These are phyloP conservation scores for Cyberlindnera subsufficiens DNA, from an alignment of 805 yeast species.

Conservation along the genomic window DNA sequence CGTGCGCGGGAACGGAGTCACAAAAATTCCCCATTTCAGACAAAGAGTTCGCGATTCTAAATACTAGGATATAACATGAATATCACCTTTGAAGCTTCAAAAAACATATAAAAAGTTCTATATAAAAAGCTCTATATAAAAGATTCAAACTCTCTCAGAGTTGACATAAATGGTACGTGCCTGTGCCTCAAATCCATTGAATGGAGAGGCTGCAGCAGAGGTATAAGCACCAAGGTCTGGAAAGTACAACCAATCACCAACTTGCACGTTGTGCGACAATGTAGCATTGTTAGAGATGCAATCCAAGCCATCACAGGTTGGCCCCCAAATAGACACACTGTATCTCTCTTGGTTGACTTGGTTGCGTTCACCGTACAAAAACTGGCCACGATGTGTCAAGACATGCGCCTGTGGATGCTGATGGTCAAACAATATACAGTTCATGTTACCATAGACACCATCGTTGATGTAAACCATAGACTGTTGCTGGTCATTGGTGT, in stretches of 20 bases:
- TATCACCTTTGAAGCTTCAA: not conserved
- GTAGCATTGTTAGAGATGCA: constrained; percentile 53
- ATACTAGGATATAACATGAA: not conserved
- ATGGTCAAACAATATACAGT: constrained; percentile 90
- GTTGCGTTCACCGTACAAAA: constrained; percentile 30
- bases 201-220: constrained; percentile 82
- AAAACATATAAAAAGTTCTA: too few species aligned
- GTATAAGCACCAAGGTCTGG: constrained; percentile 88
- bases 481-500: constrained; percentile 26
- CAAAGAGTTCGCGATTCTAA: too few species aligned
- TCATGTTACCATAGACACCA: constrained; percentile 93
- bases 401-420: constrained; percentile 71
- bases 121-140: too few species aligned
- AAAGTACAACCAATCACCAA: constrained; percentile 93
- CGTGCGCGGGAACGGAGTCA: too few species aligned
- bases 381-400: constrained; percentile 47
- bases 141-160: constrained; percentile 24
- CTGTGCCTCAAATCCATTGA: constrained; percentile 76
- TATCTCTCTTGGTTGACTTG: constrained; percentile 14
- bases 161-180: constrained; percentile 61
- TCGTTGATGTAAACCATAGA: constrained; percentile 85
- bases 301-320: constrained; percentile 96
- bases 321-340: constrained; percentile 88
- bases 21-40: too few species aligned
- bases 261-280: constrained; percentile 55